These are phyloP conservation scores for Hortiboletus campestris DNA, from an alignment of 768 basidiomycete species.

Conservation along the genomic window DNA sequence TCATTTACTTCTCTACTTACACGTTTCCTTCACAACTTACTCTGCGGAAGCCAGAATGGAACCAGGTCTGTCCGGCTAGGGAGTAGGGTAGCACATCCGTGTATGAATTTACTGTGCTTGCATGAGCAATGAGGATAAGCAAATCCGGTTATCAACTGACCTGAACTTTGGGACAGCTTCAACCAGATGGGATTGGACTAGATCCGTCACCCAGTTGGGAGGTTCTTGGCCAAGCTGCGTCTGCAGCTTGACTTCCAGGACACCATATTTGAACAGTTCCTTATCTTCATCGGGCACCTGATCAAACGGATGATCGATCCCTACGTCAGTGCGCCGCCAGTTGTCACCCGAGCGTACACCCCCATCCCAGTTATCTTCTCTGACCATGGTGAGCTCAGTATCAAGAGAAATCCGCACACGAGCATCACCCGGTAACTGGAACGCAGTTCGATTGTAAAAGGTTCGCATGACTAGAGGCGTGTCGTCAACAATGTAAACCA, in stretches of 20 bases:
- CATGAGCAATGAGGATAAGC: slow-evolving; percentile 1
- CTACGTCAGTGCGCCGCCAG: slow-evolving; percentile 93
- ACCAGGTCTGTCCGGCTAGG: slow-evolving; percentile 93
- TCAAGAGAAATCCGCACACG: slow-evolving; percentile 97
- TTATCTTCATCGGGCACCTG: slow-evolving; percentile 74
- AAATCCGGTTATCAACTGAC: slow-evolving; percentile 36
- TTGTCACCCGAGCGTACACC: slow-evolving; percentile 72
- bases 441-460: slow-evolving; percentile 98
- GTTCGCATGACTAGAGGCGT: slow-evolving; percentile 77
- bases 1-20: not conserved
- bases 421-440: slow-evolving; percentile 98
- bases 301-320: slow-evolving; percentile 88
- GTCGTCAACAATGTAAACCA: not conserved
- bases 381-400: slow-evolving; percentile 89
- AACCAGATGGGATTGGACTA: slow-evolving; percentile 93
- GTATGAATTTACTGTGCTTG: slow-evolving; percentile 79
- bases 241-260: slow-evolving; percentile 96
- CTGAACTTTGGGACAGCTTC: slow-evolving; percentile 98
- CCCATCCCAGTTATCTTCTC: slow-evolving; percentile 98
- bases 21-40: slow-evolving; percentile 38
- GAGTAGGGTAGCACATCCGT: slow-evolving; percentile 91
- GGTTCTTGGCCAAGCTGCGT: slow-evolving; percentile 95
- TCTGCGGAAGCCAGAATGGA: slow-evolving; percentile 98
- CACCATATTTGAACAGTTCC: slow-evolving; percentile 95
- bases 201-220: slow-evolving; percentile 92